Evolutionary conservation across 2,329 filamentous ascomycete species (phyloP).

Genomic region (Aspergillus fumigatus): DNA sequence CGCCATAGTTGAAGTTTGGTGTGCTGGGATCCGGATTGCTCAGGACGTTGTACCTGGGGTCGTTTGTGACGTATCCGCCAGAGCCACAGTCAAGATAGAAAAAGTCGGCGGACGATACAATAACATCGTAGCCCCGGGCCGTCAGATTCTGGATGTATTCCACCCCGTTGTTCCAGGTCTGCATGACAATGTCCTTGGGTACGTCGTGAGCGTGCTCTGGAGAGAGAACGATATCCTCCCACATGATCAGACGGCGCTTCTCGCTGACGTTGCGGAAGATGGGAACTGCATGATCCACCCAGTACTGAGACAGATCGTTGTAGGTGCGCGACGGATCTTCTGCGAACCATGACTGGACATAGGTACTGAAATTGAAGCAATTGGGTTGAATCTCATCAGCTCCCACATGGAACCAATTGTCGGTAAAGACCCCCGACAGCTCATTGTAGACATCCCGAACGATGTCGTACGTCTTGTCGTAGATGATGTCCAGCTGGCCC

Average conservation of each 20-base stretch:
- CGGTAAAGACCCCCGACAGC: constrained; percentile 47
- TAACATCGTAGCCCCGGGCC: constrained; percentile 48
- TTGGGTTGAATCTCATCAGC: constrained; percentile 52
- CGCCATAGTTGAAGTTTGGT: constrained; percentile 53
- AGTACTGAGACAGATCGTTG: constrained; percentile 51
- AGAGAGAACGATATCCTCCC: constrained; percentile 51
- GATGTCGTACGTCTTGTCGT: constrained; percentile 53
- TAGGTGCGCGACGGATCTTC: constrained; percentile 48
- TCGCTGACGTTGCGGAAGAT: constrained; percentile 43
- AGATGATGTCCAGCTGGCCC: constrained; percentile 53
- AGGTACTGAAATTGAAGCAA: constrained; percentile 55
- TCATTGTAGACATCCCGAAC: constrained; percentile 53
- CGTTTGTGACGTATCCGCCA: constrained; percentile 53
- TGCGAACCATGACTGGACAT: constrained; percentile 48
- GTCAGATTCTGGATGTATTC: constrained; percentile 51
- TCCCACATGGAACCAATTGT: constrained; percentile 54
- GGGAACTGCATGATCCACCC: constrained; percentile 50
- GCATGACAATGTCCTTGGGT: constrained; percentile 50
- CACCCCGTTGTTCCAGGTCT: constrained; percentile 53
- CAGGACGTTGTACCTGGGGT: constrained; percentile 53
- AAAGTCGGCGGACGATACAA: constrained; percentile 54
- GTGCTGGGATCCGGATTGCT: constrained; percentile 45
- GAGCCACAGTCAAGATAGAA: constrained; percentile 55
- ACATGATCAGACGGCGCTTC: constrained; percentile 53
- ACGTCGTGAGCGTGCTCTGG: constrained; percentile 44